Evolutionary conservation across 1,139 yeast species (phyloP).

Genomic region (Diutina ranongensis): DNA sequence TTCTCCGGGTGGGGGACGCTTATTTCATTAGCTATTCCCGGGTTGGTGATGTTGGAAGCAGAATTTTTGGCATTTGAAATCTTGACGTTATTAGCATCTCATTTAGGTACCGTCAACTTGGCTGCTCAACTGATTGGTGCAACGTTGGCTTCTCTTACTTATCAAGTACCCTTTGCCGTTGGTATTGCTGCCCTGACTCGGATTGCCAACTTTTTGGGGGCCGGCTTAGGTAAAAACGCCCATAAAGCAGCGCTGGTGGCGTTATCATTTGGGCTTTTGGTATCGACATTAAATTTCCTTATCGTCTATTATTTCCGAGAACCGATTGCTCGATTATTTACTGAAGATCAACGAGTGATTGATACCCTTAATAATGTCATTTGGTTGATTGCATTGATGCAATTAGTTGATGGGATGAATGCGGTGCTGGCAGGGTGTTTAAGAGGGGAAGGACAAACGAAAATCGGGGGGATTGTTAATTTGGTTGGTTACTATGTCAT

Average conservation of each 20-base stretch:
- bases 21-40: constrained; percentile 54
- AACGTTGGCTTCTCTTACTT: constrained; percentile 67
- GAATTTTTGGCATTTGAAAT: constrained; percentile 68
- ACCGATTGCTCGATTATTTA: constrained; percentile 26
- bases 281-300: constrained; percentile 30
- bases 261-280: constrained; percentile 28
- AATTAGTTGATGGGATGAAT: constrained; percentile 45
- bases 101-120: constrained; percentile 69
- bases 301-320: constrained; percentile 22
- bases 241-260: constrained; percentile 34
- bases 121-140: constrained; percentile 88
- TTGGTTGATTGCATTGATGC: constrained; percentile 46
- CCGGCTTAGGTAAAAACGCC: constrained; percentile 34
- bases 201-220: constrained; percentile 80
- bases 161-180: constrained; percentile 83
- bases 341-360: constrained; percentile 32
- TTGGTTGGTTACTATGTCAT: constrained; percentile 39
- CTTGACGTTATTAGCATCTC: constrained; percentile 61
- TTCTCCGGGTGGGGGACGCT: constrained; percentile 43
- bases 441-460: constrained; percentile 50
- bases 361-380: constrained; percentile 27
- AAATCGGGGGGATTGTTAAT: constrained; percentile 47
- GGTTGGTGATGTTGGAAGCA: constrained; percentile 62
- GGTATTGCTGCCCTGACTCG: constrained; percentile 82
- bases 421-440: constrained; percentile 51